These are phyloP conservation scores for Bremia lactucae DNA, from an alignment of 352 stramenopile genomes.

Conservation along the genomic window DNA sequence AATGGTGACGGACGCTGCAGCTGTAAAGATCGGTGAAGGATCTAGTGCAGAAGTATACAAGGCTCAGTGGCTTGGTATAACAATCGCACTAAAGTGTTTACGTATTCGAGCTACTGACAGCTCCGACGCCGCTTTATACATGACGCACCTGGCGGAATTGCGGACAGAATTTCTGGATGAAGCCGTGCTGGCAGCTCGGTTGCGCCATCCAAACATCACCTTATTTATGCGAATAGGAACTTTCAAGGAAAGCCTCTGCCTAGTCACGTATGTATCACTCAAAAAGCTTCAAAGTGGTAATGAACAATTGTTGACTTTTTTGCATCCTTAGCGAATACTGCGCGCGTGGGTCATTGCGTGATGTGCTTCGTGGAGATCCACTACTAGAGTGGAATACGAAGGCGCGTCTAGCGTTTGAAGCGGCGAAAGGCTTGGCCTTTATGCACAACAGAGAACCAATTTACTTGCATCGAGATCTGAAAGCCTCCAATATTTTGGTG, in stretches of 20 bases:
- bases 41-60: constrained; percentile 59
- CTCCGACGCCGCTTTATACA: constrained; percentile 48
- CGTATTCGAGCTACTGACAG: constrained; percentile 22
- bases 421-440: constrained; percentile 61
- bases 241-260: constrained; percentile 53
- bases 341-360: constrained; percentile 42
- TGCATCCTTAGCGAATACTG: constrained; percentile 46
- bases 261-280: constrained; percentile 51
- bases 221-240: constrained; percentile 62
- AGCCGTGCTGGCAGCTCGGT: constrained; percentile 41
- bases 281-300: neutral
- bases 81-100: constrained; percentile 65
- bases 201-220: constrained; percentile 67
- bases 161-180: constrained; percentile 60
- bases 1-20: constrained; percentile 48
- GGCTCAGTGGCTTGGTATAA: constrained; percentile 63
- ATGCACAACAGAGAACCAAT: constrained; percentile 71
- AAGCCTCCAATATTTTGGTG: constrained; percentile 66
- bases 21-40: constrained; percentile 56
- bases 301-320: neutral
- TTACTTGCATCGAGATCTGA: constrained; percentile 65
- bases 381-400: constrained; percentile 60
- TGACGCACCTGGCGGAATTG: constrained; percentile 51
- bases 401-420: constrained; percentile 53
- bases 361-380: constrained; percentile 48